These are phyloP conservation scores for Aspergillus mulundensis DNA, from an alignment of 495 filamentous ascomycete genomes.

Conservation along the genomic window DNA sequence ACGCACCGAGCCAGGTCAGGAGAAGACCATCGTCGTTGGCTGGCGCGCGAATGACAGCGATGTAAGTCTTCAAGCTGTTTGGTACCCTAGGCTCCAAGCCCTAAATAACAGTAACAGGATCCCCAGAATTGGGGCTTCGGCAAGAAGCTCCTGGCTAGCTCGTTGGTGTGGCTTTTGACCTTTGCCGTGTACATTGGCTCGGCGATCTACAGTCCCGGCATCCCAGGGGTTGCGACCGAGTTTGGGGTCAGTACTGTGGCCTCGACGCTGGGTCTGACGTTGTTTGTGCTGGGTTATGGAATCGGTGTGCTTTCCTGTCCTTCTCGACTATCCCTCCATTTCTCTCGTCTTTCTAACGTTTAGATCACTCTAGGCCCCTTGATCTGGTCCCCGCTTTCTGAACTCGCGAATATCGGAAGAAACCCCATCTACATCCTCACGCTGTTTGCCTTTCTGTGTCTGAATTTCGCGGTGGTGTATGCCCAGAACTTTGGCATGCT, in stretches of 20 bases:
- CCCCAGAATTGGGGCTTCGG: conserved; percentile 50
- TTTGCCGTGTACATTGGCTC: conserved; percentile 4
- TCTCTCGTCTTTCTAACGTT: too few species aligned
- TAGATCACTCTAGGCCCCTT: conserved; percentile 27
- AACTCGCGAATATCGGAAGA: not conserved
- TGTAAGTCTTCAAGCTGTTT: too few species aligned
- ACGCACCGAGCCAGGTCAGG: too few species aligned
- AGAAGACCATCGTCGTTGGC: too few species aligned
- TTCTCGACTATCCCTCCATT: too few species aligned
- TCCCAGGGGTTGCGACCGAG: conserved; percentile 24
- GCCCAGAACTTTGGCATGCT: conserved; percentile 3
- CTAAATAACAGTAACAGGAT: too few species aligned
- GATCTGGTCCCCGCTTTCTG: not conserved
- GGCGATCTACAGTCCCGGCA: conserved; percentile 28
- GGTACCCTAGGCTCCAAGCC: too few species aligned
- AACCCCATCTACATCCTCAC: conserved; percentile 43
- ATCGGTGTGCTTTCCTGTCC: conserved; percentile 10
- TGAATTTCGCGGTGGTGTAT: conserved; percentile 30
- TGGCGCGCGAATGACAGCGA: too few species aligned
- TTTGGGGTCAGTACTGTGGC: conserved; percentile 47
- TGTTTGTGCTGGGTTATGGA: conserved; percentile 47
- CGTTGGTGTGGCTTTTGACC: not conserved
- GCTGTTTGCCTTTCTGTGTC: conserved; percentile 44
- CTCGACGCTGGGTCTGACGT: conserved; percentile 45
- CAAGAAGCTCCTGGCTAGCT: not conserved